Evolutionary conservation across 805 yeast species (phyloP), one percentile per base, ranked within the genome.

Genomic region (Kregervanrija delftensis): DNA sequence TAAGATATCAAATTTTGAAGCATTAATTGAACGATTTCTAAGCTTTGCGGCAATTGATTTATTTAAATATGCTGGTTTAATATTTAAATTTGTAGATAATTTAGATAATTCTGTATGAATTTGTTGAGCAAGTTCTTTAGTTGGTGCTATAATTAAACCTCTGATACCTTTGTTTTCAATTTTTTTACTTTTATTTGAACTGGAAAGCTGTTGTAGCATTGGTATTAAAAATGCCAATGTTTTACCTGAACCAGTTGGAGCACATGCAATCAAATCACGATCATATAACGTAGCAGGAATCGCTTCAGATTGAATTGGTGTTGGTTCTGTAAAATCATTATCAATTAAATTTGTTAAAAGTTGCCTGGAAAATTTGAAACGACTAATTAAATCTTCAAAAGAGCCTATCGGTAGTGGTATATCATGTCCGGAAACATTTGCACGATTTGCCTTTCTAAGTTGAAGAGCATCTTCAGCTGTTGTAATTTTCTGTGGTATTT

Each of bases 191-290:
- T 48, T 51, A 13, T 46, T 45, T 11, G 44, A 39, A 30, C 56
- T 46, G 13, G 69, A 39, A 8, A 55, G 35, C 39, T 64, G 57
- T 53, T 86, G 93, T 15, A 93, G 64, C 54, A 91, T 55, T 4
- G 99, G 99, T 13, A 89, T 77, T 45, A 86, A 67, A 59, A 85
- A 93, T 30, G 97, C 95, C 40, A 93, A 69, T 0, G 99, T 93
- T 61, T 93, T 93, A 71, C 99, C 99, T 4, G 97, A 88, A 55
- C 99, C 99, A 1, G 99, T 93, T 39, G 98, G 98, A 0, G 98
- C 97, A 72, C 96, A 87, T 1, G 96, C 95, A 37, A 93, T 70
- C 32, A 93, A 61, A 59, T 91, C 97, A 47, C 95, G 76, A 30
- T 71, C 74, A 43, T 77, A 72, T 43, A 88, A 65, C 11, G 86